Evolutionary conservation across 257 asterid species (phyloP).

Genomic region (Plectranthus barbatus): DNA sequence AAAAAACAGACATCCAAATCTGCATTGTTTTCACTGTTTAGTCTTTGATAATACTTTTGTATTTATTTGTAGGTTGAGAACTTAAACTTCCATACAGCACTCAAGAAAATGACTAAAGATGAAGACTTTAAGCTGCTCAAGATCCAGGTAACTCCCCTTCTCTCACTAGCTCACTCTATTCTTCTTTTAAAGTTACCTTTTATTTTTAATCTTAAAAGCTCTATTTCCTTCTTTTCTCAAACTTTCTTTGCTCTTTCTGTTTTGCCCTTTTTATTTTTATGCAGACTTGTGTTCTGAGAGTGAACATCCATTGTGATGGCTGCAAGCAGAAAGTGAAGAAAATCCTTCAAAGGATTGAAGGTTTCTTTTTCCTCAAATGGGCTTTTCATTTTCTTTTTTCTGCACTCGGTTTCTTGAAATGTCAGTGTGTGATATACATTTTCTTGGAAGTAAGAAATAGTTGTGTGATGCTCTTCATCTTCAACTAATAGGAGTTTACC

Average conservation of each 20-base stretch:
- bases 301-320: slow-evolving; percentile 90
- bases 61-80: slow-evolving; percentile 28
- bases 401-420: background rate
- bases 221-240: background rate
- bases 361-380: slow-evolving; percentile 11
- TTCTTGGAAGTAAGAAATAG: too few relatives aligned
- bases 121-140: slow-evolving; percentile 86
- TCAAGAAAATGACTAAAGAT: slow-evolving; percentile 66
- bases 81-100: slow-evolving; percentile 12
- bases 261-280: background rate
- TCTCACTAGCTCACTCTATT: background rate
- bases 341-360: slow-evolving; percentile 74
- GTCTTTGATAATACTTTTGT: background rate
- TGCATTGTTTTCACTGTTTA: background rate
- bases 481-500: slow-evolving; percentile 62
- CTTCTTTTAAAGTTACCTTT: background rate
- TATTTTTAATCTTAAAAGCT: background rate
- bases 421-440: too few relatives aligned
- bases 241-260: background rate
- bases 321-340: slow-evolving; percentile 90
- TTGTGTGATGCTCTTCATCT: too few relatives aligned
- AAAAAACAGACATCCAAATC: slow-evolving; percentile 10
- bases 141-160: slow-evolving; percentile 59
- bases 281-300: slow-evolving; percentile 76
- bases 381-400: background rate